Evolutionary conservation across 139 green algal genomes (phyloP), one percentile per base, ranked within the genome.

Genomic region (Pycnococcus provasolii): DNA sequence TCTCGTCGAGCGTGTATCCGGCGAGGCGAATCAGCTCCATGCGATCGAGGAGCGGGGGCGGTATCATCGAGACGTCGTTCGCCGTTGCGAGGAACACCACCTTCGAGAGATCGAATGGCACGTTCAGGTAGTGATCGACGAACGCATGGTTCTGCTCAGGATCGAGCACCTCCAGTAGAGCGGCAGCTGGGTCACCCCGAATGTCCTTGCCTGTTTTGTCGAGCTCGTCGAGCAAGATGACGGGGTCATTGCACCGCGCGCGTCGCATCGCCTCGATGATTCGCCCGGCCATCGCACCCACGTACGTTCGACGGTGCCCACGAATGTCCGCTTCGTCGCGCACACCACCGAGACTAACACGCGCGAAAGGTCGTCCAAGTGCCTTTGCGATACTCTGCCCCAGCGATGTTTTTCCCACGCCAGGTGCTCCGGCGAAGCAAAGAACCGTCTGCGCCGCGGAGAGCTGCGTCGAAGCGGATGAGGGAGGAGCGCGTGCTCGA

Each of bases 381-480:
- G 72, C 75, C 4, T 45, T 52, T 3, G 77, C 76, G 45, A 86
- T 77, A 26, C 72, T 77, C 2, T 68, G 53, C 58, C 71, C 80
- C 41, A 86, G 71, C 26, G 66, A 79, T 13, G 69, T 84, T 58
- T 82, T 86, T 50, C 80, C 80, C 42, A 83, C 79, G 15, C 80
- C 80, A 1, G 80, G 80, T 0, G 77, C 75, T 2, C 77, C 80
- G 13, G 84, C 60, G 57, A 86, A 73, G 67, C 74, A 82, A 5
- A 86, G 72, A 11, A 86, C 78, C 79, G 97, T 97, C 68, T 26
- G 26, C 92, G 92, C 76, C 93, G 81, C 3, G 85, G 88, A 51
- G 54, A 79, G 37, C 88, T 86, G 1, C 85, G 70, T 69, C 42
- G 64, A 62, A 8, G 8, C 8, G 8, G 57, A 62, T n/a, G n/a